phyloP scores from a whole-genome alignment of 768 basidiomycete genomes.

The Mycena galericulata region DNA sequence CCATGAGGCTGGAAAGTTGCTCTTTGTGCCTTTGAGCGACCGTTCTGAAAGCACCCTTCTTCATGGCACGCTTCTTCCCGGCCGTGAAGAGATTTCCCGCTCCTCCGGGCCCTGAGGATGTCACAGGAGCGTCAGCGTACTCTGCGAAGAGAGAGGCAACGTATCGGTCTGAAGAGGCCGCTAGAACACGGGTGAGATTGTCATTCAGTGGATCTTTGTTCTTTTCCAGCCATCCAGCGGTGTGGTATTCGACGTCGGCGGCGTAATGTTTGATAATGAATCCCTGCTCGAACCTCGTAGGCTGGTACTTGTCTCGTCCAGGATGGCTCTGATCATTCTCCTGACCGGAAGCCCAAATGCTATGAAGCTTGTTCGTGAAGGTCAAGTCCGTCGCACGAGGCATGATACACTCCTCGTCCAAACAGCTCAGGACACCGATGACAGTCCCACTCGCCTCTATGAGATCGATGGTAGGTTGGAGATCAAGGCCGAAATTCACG shows the following conservation, averaged over 20 bases:
- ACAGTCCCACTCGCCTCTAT: slow-evolving; percentile 87
- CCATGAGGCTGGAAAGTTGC: slow-evolving; percentile 92
- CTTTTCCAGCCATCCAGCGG: slow-evolving; percentile 98
- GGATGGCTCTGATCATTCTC: slow-evolving; percentile 71
- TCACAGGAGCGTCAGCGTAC: slow-evolving; percentile 62
- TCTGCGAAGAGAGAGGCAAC: slow-evolving; percentile 89
- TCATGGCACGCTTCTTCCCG: slow-evolving; percentile 81
- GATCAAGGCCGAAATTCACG: slow-evolving; percentile 96
- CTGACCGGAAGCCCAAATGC: slow-evolving; percentile 74
- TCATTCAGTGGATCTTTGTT: slow-evolving; percentile 99
- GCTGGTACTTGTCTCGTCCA: slow-evolving; percentile 86
- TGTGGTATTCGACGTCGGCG: slow-evolving; percentile 95
- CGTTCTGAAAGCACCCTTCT: slow-evolving; percentile 97
- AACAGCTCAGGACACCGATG: slow-evolving; percentile 91
- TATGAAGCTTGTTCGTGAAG: slow-evolving; percentile 92
- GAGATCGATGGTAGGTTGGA: slow-evolving; percentile 98
- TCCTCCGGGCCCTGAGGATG: slow-evolving; percentile 46
- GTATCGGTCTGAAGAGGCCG: slow-evolving; percentile 84
- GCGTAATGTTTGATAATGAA: slow-evolving; percentile 98
- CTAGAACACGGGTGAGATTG: slow-evolving; percentile 90
- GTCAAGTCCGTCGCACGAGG: slow-evolving; percentile 97
- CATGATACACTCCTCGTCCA: slow-evolving; percentile 99
- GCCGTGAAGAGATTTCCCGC: slow-evolving; percentile 53
- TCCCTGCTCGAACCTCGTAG: slow-evolving; percentile 90
- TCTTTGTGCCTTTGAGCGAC: slow-evolving; percentile 97